Evolutionary conservation across 2,329 filamentous ascomycete genomes (phyloP), one percentile per base, ranked within the genome.

Genomic region (Arthrobotrys entomopaga): DNA sequence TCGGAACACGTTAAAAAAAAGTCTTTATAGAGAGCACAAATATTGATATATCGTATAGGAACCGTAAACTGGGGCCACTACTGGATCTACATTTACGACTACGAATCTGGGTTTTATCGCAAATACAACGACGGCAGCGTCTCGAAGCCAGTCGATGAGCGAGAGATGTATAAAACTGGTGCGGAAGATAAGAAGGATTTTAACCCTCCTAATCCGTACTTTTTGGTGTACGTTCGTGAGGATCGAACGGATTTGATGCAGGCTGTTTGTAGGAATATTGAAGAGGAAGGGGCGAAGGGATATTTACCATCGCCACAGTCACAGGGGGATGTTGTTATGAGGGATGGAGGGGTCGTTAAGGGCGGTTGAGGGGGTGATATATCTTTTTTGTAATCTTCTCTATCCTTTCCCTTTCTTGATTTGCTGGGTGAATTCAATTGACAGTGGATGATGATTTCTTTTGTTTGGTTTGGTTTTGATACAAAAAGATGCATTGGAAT

Each of bases 51-150:
- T 34, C 19, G 8, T 53, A 49, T 53, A 79, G 86, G 86, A 29
- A 82, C 82, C 26, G 85, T 89, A 46, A 86, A 85, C 50, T 89
- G 89, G 52, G 95, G 95, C 0, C 95, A 99, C 81, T 99, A 98
- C 82, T 97, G 92, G 90, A 92, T 97, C 50, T 97, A 93, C 86
- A 96, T 99, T 76, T 91, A 89, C 79, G 95, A 98, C 82, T 96
- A 96, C 81, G 87, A 89, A 77, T 87, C 88, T 53, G 83, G 88
- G 40, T 84, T 93, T 19, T 99, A 95, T 93, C 89, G 93, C 67
- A 92, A 91, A 79, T 99, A 97, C 84, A 99, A 99, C 80, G 95
- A 99, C 79, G 90, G 90, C 63, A 86, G 86, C 15, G 93, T 99
- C 22, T 89, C 87, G 1, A 88, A 91, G 76, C 86, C 88, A 24